Evolutionary conservation across 2,329 filamentous ascomycete species (phyloP).

Genomic region (Ceratocystis colombiana): DNA sequence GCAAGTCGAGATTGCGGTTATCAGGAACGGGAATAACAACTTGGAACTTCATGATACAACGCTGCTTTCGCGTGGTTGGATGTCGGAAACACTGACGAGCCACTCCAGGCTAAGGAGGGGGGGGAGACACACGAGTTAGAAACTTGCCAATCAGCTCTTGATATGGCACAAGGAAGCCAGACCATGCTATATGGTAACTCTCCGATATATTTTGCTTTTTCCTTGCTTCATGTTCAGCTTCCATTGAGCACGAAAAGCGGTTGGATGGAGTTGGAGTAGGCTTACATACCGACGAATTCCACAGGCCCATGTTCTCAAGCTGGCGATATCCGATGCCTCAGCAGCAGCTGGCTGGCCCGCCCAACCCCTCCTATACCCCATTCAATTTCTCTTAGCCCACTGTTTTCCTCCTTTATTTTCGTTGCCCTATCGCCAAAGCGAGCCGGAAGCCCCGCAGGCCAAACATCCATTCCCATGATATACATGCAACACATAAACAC

Average conservation of each 20-base stretch:
- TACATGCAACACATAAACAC: background rate
- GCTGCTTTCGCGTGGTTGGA: background rate
- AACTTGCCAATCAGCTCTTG: background rate
- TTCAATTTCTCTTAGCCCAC: background rate
- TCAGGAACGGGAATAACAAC: background rate
- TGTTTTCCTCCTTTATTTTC: background rate
- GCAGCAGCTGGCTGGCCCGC: no score
- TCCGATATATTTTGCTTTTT: background rate
- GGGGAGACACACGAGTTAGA: background rate
- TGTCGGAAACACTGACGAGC: background rate
- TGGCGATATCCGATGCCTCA: background rate
- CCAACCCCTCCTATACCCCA: background rate
- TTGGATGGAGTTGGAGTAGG: no score
- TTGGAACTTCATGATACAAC: background rate
- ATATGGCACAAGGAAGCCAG: background rate
- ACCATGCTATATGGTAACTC: background rate
- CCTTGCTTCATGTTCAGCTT: constrained; percentile 5
- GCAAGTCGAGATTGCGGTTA: background rate
- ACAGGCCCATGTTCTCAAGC: background rate
- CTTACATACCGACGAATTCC: no score
- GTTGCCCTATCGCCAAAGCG: background rate
- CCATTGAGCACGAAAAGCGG: background rate
- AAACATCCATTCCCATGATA: background rate
- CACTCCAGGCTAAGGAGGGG: background rate
- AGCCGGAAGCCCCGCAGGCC: background rate